Evolutionary conservation across 345 rosid genomes (phyloP).

Genomic region (Boechera divaricarpa): DNA sequence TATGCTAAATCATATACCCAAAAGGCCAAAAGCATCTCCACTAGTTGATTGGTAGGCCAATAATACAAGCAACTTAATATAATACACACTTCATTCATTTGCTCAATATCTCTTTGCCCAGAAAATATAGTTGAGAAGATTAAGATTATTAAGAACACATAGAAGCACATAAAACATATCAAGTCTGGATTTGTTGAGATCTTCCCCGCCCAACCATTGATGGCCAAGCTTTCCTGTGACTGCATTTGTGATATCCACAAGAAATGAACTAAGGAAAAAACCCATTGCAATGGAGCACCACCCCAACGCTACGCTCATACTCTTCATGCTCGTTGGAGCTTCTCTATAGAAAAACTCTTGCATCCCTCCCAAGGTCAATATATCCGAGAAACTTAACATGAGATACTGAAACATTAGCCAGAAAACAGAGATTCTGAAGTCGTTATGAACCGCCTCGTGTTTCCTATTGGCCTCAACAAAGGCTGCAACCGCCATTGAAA

Average conservation of each 20-base stretch:
- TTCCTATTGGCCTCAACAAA: slow-evolving; percentile 53
- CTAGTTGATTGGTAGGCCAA: not conserved
- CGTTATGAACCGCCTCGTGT: slow-evolving; percentile 19
- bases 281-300: slow-evolving; percentile 64
- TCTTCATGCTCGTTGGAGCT: slow-evolving; percentile 58
- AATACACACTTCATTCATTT: not conserved
- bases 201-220: slow-evolving; percentile 58
- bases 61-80: not conserved
- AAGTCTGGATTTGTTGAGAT: slow-evolving; percentile 51
- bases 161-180: slow-evolving; percentile 55
- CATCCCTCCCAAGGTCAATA: slow-evolving; percentile 62
- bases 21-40: not conserved
- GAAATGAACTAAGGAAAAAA: slow-evolving; percentile 54
- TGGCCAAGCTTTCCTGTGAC: slow-evolving; percentile 43
- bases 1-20: too few species aligned
- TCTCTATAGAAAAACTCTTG: slow-evolving; percentile 67
- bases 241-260: slow-evolving; percentile 49
- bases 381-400: slow-evolving; percentile 53
- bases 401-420: slow-evolving; percentile 61
- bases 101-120: slow-evolving; percentile 33
- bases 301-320: slow-evolving; percentile 52
- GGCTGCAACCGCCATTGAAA: slow-evolving; percentile 62
- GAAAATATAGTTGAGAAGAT: slow-evolving; percentile 45
- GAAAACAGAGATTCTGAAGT: slow-evolving; percentile 49
- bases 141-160: slow-evolving; percentile 51